A percentile compares a stretch with the other conserved stretches of the same genome.
phyloP scores from a whole-genome alignment of 73 alveolate species.

The Paramecium biaurelia region DNA sequence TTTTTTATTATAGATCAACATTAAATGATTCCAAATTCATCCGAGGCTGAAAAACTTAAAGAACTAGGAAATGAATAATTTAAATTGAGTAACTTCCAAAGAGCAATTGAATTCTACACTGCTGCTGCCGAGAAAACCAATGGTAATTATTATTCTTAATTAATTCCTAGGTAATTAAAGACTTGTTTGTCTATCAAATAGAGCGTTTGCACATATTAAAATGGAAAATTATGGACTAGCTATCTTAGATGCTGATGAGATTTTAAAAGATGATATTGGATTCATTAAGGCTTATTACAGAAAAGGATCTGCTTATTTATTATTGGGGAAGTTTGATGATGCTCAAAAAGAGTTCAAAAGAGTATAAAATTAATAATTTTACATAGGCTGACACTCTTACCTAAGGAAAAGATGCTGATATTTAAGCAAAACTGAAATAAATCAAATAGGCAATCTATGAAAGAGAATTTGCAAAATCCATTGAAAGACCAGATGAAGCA shows the following conservation, averaged over 20 bases:
- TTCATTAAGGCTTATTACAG: constrained; percentile 93
- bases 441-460: constrained; percentile 81
- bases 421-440: constrained; percentile 75
- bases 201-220: constrained; percentile 90
- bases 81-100: constrained; percentile 71
- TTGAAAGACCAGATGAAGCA: constrained; percentile 65
- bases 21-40: background rate
- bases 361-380: constrained; percentile 37
- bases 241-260: constrained; percentile 87
- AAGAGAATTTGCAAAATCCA: constrained; percentile 82
- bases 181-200: constrained; percentile 87
- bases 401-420: constrained; percentile 78
- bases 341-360: constrained; percentile 82
- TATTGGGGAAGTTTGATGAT: constrained; percentile 79
- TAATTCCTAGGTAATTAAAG: constrained; percentile 62
- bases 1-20: background rate
- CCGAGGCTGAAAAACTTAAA: constrained; percentile 73
- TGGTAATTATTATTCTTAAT: background rate
- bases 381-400: constrained; percentile 62
- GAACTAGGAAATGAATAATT: constrained; percentile 79
- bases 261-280: constrained; percentile 88
- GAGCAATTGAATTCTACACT: constrained; percentile 75
- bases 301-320: constrained; percentile 91
- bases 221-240: constrained; percentile 97
- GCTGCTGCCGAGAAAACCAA: constrained; percentile 63